These are phyloP conservation scores for Quercus cerris DNA, from an alignment of 306 rosid genomes.

Conservation along the genomic window DNA sequence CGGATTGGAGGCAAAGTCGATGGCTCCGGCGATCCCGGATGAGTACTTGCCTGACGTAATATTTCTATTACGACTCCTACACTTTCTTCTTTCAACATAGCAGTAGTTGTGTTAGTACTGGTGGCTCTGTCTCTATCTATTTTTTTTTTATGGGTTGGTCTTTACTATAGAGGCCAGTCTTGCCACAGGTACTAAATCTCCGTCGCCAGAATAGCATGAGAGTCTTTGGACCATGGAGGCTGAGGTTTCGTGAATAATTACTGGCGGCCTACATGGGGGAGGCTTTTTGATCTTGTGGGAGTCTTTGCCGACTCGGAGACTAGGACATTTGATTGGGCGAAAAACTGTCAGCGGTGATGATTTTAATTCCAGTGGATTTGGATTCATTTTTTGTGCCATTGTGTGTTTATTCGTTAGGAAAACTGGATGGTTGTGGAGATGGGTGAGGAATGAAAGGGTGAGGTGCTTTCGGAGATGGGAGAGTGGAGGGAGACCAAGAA, in stretches of 20 bases:
- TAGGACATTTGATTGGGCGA: constrained; percentile 60
- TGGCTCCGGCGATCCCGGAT: constrained; percentile 80
- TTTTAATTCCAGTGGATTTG: constrained; percentile 27
- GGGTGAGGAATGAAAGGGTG: background rate
- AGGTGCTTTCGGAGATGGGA: too few species aligned
- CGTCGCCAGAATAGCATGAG: constrained; percentile 50
- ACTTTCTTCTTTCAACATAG: constrained; percentile 30
- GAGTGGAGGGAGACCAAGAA: background rate
- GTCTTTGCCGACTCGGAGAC: constrained; percentile 61
- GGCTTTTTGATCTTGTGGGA: constrained; percentile 74
- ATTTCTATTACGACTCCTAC: constrained; percentile 38
- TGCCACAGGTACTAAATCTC: constrained; percentile 64
- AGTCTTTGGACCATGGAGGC: constrained; percentile 81
- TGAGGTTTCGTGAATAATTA: constrained; percentile 68
- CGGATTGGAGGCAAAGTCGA: constrained; percentile 54
- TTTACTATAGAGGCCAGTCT: constrained; percentile 76
- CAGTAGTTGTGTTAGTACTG: constrained; percentile 26
- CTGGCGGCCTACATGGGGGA: constrained; percentile 48
- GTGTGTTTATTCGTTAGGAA: background rate
- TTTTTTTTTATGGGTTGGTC: constrained; percentile 65
- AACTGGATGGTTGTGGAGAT: background rate
- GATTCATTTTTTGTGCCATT: constrained; percentile 30
- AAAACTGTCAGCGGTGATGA: constrained; percentile 21
- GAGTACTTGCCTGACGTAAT: constrained; percentile 33
- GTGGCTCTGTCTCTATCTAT: constrained; percentile 29